A percentile compares a stretch with the other conserved stretches of the same genome.
Conservation (phyloP, 805 yeast species). For the Zygoascus flipseniorum region DNA sequence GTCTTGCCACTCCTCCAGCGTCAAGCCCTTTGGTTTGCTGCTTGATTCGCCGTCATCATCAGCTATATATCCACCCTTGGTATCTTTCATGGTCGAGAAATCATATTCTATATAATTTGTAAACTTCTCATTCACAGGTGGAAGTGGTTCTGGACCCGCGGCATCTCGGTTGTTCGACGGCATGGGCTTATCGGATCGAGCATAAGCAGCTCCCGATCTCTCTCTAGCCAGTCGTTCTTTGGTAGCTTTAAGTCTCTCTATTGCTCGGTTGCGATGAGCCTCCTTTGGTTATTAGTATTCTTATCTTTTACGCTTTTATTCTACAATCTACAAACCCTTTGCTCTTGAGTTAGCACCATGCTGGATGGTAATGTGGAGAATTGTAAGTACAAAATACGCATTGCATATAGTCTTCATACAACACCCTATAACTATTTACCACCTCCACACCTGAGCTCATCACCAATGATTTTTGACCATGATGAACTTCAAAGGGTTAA, state of each 20-base stretch:
- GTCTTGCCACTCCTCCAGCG: conserved; percentile 49
- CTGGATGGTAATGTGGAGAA: background rate
- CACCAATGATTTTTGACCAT: background rate
- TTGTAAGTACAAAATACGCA: background rate
- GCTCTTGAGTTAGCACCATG: background rate
- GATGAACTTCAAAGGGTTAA: background rate
- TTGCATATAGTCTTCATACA: too few relatives aligned
- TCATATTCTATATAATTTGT: conserved; percentile 38
- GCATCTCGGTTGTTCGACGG: conserved; percentile 7
- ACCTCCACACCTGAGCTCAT: too few relatives aligned
- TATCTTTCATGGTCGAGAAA: conserved; percentile 81
- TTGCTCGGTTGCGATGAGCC: conserved; percentile 15
- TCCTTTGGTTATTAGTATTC: conserved; percentile 4
- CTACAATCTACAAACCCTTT: conserved; percentile 1
- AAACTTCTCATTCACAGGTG: conserved; percentile 21
- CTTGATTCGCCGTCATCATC: conserved; percentile 19
- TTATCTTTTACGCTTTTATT: background rate
- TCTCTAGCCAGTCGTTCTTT: conserved; percentile 16
- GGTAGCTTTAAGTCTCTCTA: conserved; percentile 18
- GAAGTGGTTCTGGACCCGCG: conserved; percentile 9
- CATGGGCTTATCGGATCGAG: background rate
- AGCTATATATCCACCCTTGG: conserved; percentile 72
- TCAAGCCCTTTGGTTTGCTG: conserved; percentile 19
- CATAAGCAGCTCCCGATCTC: conserved; percentile 2
- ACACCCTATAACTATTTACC: too few relatives aligned